Conservation (phyloP, 225 moss, liverwort and hornwort species). For the Physcomitrium patens region DNA sequence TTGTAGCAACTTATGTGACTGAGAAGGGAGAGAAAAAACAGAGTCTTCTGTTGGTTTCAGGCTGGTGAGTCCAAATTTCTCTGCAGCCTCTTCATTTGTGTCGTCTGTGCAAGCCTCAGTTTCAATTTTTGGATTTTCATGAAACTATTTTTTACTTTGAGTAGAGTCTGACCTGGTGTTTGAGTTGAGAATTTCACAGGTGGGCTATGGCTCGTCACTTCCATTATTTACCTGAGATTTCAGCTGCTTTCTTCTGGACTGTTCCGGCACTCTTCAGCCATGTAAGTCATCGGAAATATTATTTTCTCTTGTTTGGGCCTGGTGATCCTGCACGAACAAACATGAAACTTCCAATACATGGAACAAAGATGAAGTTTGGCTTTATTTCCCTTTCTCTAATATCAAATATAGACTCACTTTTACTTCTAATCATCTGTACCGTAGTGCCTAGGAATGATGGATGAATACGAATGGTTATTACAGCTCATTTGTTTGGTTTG, state of each 20-base stretch:
- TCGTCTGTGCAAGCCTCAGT: not conserved
- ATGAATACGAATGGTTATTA: not conserved
- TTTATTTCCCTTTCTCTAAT: too few species aligned
- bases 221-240: slow-evolving; percentile 93
- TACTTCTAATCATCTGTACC: too few species aligned
- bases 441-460: not conserved
- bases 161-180: slow-evolving; percentile 18
- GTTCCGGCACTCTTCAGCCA: slow-evolving; percentile 85
- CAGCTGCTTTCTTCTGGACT: slow-evolving; percentile 92
- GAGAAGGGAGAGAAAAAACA: slow-evolving; percentile 85
- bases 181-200: slow-evolving; percentile 44
- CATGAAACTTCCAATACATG: not conserved
- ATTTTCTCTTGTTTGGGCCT: not conserved
- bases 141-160: not conserved
- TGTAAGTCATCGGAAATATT: slow-evolving; percentile 36
- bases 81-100: not conserved
- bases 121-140: not conserved
- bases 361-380: not conserved
- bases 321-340: not conserved
- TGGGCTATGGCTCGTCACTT: slow-evolving; percentile 98
- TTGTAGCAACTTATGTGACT: slow-evolving; percentile 83
- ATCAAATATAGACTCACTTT: too few species aligned
- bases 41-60: slow-evolving; percentile 87
- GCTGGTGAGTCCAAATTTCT: slow-evolving; percentile 60
- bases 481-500: not conserved